phyloP scores from a whole-genome alignment of 306 rosid species.

The Astragalus glycyphyllos region DNA sequence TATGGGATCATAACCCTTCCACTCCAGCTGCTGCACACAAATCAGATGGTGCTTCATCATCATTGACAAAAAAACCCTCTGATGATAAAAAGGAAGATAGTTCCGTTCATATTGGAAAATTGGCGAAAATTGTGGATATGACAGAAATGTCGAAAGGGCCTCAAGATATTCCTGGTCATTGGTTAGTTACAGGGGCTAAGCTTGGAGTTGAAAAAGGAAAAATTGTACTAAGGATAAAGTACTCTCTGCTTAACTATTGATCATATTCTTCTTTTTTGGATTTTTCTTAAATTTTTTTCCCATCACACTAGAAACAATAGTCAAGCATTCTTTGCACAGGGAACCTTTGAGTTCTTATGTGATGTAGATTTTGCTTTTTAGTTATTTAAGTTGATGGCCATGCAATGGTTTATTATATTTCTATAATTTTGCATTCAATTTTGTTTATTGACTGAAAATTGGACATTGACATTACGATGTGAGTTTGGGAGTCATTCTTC shows the following conservation, averaged over 20 bases:
- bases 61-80: slow-evolving; percentile 55
- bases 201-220: slow-evolving; percentile 96
- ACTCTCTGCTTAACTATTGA: slow-evolving; percentile 92
- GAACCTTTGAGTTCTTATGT: slow-evolving; percentile 54
- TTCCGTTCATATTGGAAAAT: slow-evolving; percentile 70
- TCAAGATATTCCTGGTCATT: slow-evolving; percentile 96
- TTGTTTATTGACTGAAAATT: slow-evolving; percentile 38
- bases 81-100: slow-evolving; percentile 84
- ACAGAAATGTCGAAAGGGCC: slow-evolving; percentile 98
- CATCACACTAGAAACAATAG: slow-evolving; percentile 60
- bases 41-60: slow-evolving; percentile 78
- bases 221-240: slow-evolving; percentile 84
- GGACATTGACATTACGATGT: slow-evolving; percentile 1
- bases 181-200: slow-evolving; percentile 99
- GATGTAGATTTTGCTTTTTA: slow-evolving; percentile 55
- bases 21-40: slow-evolving; percentile 51
- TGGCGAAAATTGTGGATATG: slow-evolving; percentile 81
- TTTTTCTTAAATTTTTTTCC: slow-evolving; percentile 44
- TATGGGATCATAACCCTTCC: slow-evolving; percentile 95
- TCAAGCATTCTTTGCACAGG: slow-evolving; percentile 91
- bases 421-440: slow-evolving; percentile 43
- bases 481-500: not conserved
- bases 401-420: slow-evolving; percentile 51
- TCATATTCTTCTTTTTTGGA: slow-evolving; percentile 22
- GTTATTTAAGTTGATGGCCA: slow-evolving; percentile 47